Evolutionary conservation across 257 asterid species (phyloP), one percentile per base, ranked within the genome.

Genomic region (Nicotiana benthamiana): DNA sequence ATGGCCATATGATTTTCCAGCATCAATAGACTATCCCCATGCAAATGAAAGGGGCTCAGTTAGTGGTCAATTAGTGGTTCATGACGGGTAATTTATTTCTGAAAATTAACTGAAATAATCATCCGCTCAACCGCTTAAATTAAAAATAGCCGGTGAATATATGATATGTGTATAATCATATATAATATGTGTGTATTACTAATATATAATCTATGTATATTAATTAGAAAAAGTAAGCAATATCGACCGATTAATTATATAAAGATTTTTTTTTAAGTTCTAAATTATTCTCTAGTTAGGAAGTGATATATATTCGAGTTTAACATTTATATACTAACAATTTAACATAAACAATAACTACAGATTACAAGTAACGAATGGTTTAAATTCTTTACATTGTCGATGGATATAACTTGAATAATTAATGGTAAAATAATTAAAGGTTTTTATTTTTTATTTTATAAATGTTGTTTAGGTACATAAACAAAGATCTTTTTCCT

Each of bases 1-100:
- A 72, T 93, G 99, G 99, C 97, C 99, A 2, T 93, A 95, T 70
- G 90, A 89, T 79, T 93, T 95, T 67, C 97, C 94, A 11, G 4
- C 32, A 32, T 93, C 99, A 0, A 18, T 6, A 0, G 93, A 92
- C 67, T 90, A 87, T 52, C 88, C 92, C 26, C 83, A 5, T 80
- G 80, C 89, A 48, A n/a, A 79, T 53, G 84, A 88, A 54, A 89
- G 99, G 1, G 94, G 95, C 34, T 40, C 86, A 18, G 85, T 95
- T 76, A 85, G 51, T 3, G 99, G 99, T 3, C 89, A 90, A 53
- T 83, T 95, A 46, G 9, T 87, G 16, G 83, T 93, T n/a, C 87
- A 67, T 5, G 98, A 95, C 81, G 59, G 85, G 89, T 90, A 87
- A 36, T n/a, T 67, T 2, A 40, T 40, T 1, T 40, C 8, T 40